Percentiles rank a stretch among this genome's conserved stretches.
Evolutionary conservation across 2,329 filamentous ascomycete genomes (phyloP).

Genomic region (Plectosphaerella cucumerina): DNA sequence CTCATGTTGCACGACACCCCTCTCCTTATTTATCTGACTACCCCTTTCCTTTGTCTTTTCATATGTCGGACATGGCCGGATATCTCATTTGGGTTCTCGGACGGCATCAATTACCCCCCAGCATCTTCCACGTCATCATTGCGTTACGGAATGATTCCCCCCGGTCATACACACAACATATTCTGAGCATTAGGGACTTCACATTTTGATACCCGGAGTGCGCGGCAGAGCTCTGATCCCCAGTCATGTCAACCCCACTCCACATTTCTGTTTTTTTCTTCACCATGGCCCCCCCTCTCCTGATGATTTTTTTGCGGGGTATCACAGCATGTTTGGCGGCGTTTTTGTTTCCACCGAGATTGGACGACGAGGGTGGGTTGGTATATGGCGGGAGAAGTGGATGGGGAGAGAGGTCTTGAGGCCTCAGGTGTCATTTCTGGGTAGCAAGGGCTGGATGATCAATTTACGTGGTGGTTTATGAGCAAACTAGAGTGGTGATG

Average conservation of each 20-base stretch:
- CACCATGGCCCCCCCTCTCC: not conserved
- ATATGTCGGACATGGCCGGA: not conserved
- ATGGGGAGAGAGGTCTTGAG: too few relatives aligned
- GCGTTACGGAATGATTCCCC: slow-evolving; percentile 6
- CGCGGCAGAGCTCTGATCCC: slow-evolving; percentile 13
- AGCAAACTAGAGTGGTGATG: too few relatives aligned
- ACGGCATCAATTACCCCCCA: not conserved
- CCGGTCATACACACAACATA: slow-evolving; percentile 4
- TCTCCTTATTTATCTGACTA: not conserved
- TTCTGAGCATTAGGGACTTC: slow-evolving; percentile 13
- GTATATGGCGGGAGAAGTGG: too few relatives aligned
- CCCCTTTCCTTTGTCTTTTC: not conserved
- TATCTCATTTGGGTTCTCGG: not conserved
- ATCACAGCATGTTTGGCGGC: not conserved
- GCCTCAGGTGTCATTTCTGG: too few relatives aligned
- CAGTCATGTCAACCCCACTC: slow-evolving; percentile 14
- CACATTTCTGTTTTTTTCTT: slow-evolving; percentile 6
- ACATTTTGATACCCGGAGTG: slow-evolving; percentile 15
- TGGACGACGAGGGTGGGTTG: not conserved
- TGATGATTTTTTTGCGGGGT: not conserved
- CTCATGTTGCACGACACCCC: not conserved
- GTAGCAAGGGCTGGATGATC: too few relatives aligned
- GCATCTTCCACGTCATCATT: slow-evolving; percentile 2
- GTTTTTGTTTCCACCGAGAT: not conserved
- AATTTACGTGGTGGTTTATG: too few relatives aligned